phyloP scores from a whole-genome alignment of 31 red algal species.

The Endocladia muricata region DNA sequence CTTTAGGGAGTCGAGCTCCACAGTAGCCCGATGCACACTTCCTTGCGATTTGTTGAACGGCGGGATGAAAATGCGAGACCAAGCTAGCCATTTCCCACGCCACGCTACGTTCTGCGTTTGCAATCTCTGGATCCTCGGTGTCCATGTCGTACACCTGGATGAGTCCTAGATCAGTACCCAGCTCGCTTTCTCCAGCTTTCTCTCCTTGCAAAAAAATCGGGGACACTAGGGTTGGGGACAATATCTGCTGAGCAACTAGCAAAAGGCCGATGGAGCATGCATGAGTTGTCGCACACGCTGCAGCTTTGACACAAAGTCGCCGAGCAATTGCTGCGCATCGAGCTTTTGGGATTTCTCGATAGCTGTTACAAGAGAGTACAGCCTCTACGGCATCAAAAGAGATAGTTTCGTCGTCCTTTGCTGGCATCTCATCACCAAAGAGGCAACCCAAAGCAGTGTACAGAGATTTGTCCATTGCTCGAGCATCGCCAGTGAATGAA shows the following conservation, averaged over 20 bases:
- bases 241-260: slow-evolving; percentile 22
- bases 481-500: slow-evolving; percentile 58
- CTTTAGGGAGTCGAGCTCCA: slow-evolving; percentile 31
- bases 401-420: slow-evolving; percentile 40
- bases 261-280: slow-evolving; percentile 50
- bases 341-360: slow-evolving; percentile 39
- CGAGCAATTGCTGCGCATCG: slow-evolving; percentile 40
- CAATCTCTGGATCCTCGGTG: slow-evolving; percentile 54
- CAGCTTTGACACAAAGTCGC: slow-evolving; percentile 30
- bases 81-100: slow-evolving; percentile 47
- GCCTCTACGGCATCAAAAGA: slow-evolving; percentile 64
- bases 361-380: slow-evolving; percentile 24
- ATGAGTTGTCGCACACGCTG: slow-evolving; percentile 44
- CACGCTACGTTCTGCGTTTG: slow-evolving; percentile 42
- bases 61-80: slow-evolving; percentile 47
- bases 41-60: slow-evolving; percentile 20
- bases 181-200: slow-evolving; percentile 7
- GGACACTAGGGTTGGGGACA: slow-evolving; percentile 40
- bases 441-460: slow-evolving; percentile 39
- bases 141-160: slow-evolving; percentile 37
- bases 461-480: slow-evolving; percentile 53
- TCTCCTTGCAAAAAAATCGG: slow-evolving; percentile 24
- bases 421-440: slow-evolving; percentile 33
- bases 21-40: slow-evolving; percentile 35
- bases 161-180: slow-evolving; percentile 10